Evolutionary conservation across 495 filamentous ascomycete species (phyloP), one percentile per base, ranked within the genome.

Genomic region (Aspergillus saccharolyticus): DNA sequence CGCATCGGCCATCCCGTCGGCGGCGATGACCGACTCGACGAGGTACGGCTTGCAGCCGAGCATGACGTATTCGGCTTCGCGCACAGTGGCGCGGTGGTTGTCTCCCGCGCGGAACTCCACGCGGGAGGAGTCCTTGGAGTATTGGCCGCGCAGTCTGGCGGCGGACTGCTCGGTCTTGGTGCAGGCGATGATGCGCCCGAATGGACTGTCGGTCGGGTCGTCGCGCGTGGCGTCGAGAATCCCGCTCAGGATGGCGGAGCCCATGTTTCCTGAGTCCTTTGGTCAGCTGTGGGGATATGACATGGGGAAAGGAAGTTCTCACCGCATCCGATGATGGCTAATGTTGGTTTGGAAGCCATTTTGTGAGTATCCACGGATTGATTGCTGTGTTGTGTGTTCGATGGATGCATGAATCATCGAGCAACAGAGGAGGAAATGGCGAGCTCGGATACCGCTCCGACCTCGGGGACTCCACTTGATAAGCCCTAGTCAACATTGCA

Each of bases 1-100:
- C 4, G 67, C 69, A 5, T 63, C 61, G 4, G 43, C 14, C 0
- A 74, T 60, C 0, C 69, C 67, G 3, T 51, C n/a, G 6, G 64
- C 59, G 16, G 62, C 43, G 3, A 76, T 61, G 4, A 76, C 64
- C 6, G 63, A 67, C 4, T 64, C 60, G 0, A 66, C 70, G 61
- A 74, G 66, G 49, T 69, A 74, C 7, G 72, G 67, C 54, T 74
- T 74, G 52, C 70, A 74, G 2, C 63, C 70, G 2, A 76, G 64
- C 3, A 76, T 53, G 15, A 76, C 42, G 8, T 74, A 53, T 42
- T 74, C 69, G 8, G 72, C 65, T 22, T 65, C 52, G 22, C 61
- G 51, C 66, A 73, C 69, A 0, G 59, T 64, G 10, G 55, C 55
- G 0, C 72, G 52, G 25, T 63, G 69, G 17, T 67, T 10, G 1